Evolutionary conservation across 768 basidiomycete species (phyloP).

Genomic region (Sistotremastrum suecicum): DNA sequence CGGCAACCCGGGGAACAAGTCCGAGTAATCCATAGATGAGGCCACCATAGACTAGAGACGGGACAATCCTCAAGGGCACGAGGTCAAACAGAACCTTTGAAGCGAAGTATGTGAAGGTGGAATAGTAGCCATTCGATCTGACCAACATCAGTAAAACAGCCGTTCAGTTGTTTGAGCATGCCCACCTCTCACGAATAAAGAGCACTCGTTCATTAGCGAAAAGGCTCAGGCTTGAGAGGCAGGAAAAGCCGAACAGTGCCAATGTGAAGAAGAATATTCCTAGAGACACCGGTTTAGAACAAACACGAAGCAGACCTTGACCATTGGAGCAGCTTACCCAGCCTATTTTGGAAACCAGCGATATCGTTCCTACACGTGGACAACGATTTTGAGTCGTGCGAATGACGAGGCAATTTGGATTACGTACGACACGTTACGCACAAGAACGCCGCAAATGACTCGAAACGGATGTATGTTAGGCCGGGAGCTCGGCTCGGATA

Average conservation of each 20-base stretch:
- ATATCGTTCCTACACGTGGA: slow-evolving; percentile 59
- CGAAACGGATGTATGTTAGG: neutral
- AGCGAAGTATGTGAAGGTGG: slow-evolving; percentile 89
- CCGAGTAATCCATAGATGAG: slow-evolving; percentile 94
- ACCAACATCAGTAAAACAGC: neutral
- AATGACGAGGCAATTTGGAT: neutral
- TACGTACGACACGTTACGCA: slow-evolving; percentile 66
- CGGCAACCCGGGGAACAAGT: slow-evolving; percentile 76
- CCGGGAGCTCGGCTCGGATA: neutral
- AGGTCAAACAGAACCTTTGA: slow-evolving; percentile 98
- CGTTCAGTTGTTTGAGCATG: neutral
- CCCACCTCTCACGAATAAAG: slow-evolving; percentile 95
- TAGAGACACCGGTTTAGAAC: slow-evolving; percentile 10
- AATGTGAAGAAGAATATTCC: slow-evolving; percentile 96
- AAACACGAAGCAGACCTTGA: neutral
- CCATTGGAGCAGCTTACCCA: slow-evolving; percentile 33
- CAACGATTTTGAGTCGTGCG: neutral
- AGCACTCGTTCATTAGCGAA: slow-evolving; percentile 93
- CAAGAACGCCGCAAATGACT: slow-evolving; percentile 92
- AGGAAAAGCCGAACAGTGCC: slow-evolving; percentile 95
- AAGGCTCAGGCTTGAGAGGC: slow-evolving; percentile 81
- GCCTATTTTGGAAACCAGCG: slow-evolving; percentile 90
- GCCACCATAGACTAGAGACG: slow-evolving; percentile 88
- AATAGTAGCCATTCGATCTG: slow-evolving; percentile 96
- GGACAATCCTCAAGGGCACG: slow-evolving; percentile 84